Evolutionary conservation across 139 green algal genomes (phyloP).

Genomic region (Medakamo hakoo): DNA sequence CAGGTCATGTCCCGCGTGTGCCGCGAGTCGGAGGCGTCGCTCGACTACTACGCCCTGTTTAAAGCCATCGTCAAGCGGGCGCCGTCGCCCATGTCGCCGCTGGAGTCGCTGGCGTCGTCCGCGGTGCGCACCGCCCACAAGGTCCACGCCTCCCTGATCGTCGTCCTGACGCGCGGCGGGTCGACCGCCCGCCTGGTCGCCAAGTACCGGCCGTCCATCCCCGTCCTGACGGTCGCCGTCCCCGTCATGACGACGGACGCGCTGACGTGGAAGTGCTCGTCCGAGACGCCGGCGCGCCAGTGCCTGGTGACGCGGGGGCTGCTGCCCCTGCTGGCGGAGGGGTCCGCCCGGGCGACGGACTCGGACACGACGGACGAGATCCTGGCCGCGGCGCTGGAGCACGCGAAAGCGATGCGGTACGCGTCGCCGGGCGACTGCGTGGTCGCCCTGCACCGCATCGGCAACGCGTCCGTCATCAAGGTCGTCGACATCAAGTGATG

Average conservation of each 20-base stretch:
- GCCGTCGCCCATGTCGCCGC: constrained; percentile 75
- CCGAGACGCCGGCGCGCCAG: constrained; percentile 65
- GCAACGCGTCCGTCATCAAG: constrained; percentile 92
- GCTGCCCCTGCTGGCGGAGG: constrained; percentile 80
- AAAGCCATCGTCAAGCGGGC: constrained; percentile 76
- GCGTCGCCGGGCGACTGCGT: constrained; percentile 66
- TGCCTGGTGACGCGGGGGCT: constrained; percentile 73
- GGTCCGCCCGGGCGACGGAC: constrained; percentile 61
- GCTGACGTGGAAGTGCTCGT: constrained; percentile 79
- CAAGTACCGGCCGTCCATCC: constrained; percentile 79
- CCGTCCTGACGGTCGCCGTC: constrained; percentile 81
- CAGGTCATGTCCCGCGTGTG: constrained; percentile 89
- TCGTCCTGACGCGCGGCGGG: constrained; percentile 74
- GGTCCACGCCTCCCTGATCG: constrained; percentile 76
- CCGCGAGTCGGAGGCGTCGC: constrained; percentile 71
- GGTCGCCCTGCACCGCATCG: constrained; percentile 87
- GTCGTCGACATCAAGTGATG: constrained; percentile 53
- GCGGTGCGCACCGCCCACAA: constrained; percentile 92
- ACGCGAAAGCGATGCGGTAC: constrained; percentile 58
- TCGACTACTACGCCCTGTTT: constrained; percentile 90
- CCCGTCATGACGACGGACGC: constrained; percentile 76
- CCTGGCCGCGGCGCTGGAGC: constrained; percentile 35
- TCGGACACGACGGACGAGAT: constrained; percentile 81
- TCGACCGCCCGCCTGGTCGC: constrained; percentile 79
- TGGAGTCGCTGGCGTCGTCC: constrained; percentile 88